These are phyloP conservation scores for Medicago arabica DNA, from an alignment of 306 rosid genomes.

Conservation along the genomic window DNA sequence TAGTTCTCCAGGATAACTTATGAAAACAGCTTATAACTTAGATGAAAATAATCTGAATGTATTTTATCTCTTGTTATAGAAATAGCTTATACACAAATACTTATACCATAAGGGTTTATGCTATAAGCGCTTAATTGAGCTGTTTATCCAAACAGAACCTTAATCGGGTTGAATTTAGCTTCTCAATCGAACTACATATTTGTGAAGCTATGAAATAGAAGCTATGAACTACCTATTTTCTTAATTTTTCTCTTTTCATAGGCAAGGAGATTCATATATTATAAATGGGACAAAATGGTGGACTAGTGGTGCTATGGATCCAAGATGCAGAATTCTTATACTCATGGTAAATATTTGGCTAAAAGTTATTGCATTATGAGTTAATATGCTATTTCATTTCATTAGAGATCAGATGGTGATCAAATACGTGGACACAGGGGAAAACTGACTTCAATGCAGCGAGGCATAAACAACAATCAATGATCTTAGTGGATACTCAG, in stretches of 20 bases:
- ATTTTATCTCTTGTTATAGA: no score
- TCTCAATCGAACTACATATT: conserved; percentile 12
- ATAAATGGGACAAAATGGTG: conserved; percentile 96
- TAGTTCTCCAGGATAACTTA: no score
- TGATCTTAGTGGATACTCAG: conserved; percentile 86
- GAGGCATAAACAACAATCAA: conserved; percentile 89
- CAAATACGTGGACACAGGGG: conserved; percentile 61
- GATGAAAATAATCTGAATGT: no score
- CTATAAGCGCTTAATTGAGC: no score
- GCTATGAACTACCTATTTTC: conserved; percentile 11
- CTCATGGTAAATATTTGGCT: conserved; percentile 79
- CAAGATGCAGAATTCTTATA: conserved; percentile 86
- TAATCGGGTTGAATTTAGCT: background rate
- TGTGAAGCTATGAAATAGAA: conserved; percentile 7
- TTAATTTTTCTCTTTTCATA: conserved; percentile 40
- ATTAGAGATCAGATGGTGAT: conserved; percentile 33
- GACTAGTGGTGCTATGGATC: conserved; percentile 99
- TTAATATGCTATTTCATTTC: conserved; percentile 34
- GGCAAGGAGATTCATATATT: conserved; percentile 82
- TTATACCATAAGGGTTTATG: no score
- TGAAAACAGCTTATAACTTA: no score
- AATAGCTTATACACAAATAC: no score
- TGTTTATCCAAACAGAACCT: no score
- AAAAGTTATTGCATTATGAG: conserved; percentile 18
- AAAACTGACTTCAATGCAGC: conserved; percentile 90